A percentile compares a stretch with the other conserved stretches of the same genome.
Conservation (phyloP, 192 early-diverging fungal species). For the Coemansia sp. region DNA sequence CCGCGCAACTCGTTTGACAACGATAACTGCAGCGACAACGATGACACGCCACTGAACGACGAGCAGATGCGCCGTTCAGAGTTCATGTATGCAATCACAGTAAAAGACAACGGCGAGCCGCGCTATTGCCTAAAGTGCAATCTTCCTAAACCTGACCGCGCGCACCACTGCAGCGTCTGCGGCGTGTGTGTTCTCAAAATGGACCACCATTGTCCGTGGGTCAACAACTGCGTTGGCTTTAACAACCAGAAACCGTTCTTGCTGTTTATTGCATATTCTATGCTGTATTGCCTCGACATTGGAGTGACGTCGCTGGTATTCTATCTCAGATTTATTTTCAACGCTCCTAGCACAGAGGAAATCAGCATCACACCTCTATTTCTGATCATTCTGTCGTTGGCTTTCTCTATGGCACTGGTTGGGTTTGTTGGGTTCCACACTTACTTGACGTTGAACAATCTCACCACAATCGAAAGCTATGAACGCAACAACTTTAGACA, state of each 20-base stretch:
- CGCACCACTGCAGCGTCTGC: slow-evolving; percentile 79
- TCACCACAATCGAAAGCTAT: slow-evolving; percentile 53
- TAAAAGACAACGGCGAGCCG: slow-evolving; percentile 45
- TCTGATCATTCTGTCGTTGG: slow-evolving; percentile 24
- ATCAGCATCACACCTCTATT: slow-evolving; percentile 22
- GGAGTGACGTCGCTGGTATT: slow-evolving; percentile 18
- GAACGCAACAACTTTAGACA: slow-evolving; percentile 28
- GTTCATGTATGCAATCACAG: slow-evolving; percentile 43
- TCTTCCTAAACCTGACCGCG: slow-evolving; percentile 73
- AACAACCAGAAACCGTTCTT: slow-evolving; percentile 75
- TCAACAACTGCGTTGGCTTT: slow-evolving; percentile 79
- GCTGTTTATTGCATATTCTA: slow-evolving; percentile 56
- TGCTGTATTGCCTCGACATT: slow-evolving; percentile 25
- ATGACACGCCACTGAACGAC: slow-evolving; percentile 17
- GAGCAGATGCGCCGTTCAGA: slow-evolving; percentile 38
- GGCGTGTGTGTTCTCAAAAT: slow-evolving; percentile 73
- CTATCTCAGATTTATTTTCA: slow-evolving; percentile 17
- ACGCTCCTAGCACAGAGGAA: not conserved
- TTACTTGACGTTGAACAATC: slow-evolving; percentile 39
- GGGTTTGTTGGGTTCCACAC: slow-evolving; percentile 43
- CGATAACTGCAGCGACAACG: slow-evolving; percentile 19
- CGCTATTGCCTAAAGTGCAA: slow-evolving; percentile 58
- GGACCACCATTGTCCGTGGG: slow-evolving; percentile 83
- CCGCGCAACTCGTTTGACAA: not conserved
- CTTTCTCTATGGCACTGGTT: slow-evolving; percentile 29